These are phyloP conservation scores for Caryopteris hybrid DNA, from an alignment of 305 asterid species.

Conservation along the genomic window DNA sequence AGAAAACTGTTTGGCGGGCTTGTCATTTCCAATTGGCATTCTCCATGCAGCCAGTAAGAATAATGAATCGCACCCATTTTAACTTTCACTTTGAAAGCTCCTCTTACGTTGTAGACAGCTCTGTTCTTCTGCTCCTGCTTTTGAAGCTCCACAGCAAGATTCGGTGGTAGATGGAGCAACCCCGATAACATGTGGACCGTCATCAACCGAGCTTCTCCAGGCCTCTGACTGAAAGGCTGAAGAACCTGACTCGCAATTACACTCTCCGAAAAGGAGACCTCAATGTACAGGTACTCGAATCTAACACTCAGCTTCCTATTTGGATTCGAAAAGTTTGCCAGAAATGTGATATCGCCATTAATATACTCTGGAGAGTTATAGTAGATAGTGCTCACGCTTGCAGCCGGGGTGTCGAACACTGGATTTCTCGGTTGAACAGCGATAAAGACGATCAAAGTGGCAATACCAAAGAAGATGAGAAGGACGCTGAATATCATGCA, in stretches of 20 bases:
- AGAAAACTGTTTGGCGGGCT: conserved; percentile 70
- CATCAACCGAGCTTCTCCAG: conserved; percentile 36
- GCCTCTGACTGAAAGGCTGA: conserved; percentile 50
- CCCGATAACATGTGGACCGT: conserved; percentile 59
- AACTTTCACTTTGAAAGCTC: conserved; percentile 51
- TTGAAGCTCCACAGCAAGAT: conserved; percentile 54
- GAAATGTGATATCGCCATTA: conserved; percentile 53
- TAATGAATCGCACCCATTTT: conserved; percentile 56
- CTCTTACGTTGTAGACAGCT: conserved; percentile 48
- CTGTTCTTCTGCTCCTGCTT: conserved; percentile 57
- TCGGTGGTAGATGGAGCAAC: conserved; percentile 55
- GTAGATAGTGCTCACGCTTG: conserved; percentile 48
- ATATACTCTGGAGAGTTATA: conserved; percentile 45
- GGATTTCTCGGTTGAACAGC: conserved; percentile 63
- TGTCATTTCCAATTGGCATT: conserved; percentile 70
- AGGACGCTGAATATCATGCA: conserved; percentile 69
- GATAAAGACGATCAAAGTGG: conserved; percentile 48
- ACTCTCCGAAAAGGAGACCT: conserved; percentile 55
- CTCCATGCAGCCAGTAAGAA: conserved; percentile 64
- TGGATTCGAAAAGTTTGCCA: conserved; percentile 81
- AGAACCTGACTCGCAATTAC: conserved; percentile 47
- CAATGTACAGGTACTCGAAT: conserved; percentile 51
- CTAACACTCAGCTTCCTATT: conserved; percentile 60
- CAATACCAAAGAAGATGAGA: conserved; percentile 64
- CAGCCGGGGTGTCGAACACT: conserved; percentile 55